Conservation (phyloP, 1,284 basidiomycete genomes). For the Leccinum pachyderme region DNA sequence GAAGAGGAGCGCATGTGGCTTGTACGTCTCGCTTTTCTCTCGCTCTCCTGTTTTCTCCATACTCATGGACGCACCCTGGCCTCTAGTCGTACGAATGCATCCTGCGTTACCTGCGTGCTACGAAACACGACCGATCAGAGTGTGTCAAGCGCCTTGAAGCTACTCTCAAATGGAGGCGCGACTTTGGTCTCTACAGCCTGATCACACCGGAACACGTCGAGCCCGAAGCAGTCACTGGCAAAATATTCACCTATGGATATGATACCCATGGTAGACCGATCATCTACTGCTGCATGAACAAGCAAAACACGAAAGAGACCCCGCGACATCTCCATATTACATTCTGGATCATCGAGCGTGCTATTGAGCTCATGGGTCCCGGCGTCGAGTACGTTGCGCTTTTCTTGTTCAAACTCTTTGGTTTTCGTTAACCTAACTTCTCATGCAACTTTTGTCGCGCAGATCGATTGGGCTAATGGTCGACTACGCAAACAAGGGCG, state of each 20-base stretch:
- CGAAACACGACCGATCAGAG: slow-evolving; percentile 59
- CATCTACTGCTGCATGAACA: slow-evolving; percentile 77
- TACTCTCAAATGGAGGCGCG: slow-evolving; percentile 73
- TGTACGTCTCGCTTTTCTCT: slow-evolving; percentile 35
- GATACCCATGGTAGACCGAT: slow-evolving; percentile 67
- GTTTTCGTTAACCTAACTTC: too few species aligned
- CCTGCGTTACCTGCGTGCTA: slow-evolving; percentile 66
- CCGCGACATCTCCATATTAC: slow-evolving; percentile 73
- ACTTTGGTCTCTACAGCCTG: slow-evolving; percentile 63
- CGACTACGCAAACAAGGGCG: not conserved
- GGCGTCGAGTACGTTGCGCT: slow-evolving; percentile 66
- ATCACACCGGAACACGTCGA: slow-evolving; percentile 61
- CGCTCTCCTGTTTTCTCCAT: not conserved
- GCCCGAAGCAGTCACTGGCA: slow-evolving; percentile 74
- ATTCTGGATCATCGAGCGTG: slow-evolving; percentile 72
- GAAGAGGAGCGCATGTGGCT: slow-evolving; percentile 78
- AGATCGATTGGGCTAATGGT: not conserved
- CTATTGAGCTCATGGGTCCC: slow-evolving; percentile 71
- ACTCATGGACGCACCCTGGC: not conserved
- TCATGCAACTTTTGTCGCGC: not conserved
- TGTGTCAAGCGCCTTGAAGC: slow-evolving; percentile 64
- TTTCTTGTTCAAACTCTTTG: not conserved
- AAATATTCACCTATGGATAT: slow-evolving; percentile 74
- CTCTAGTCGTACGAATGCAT: slow-evolving; percentile 64
- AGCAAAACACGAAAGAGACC: slow-evolving; percentile 77